These are phyloP conservation scores for Fusarium tupiense DNA, from an alignment of 2,329 filamentous ascomycete genomes.

Conservation along the genomic window DNA sequence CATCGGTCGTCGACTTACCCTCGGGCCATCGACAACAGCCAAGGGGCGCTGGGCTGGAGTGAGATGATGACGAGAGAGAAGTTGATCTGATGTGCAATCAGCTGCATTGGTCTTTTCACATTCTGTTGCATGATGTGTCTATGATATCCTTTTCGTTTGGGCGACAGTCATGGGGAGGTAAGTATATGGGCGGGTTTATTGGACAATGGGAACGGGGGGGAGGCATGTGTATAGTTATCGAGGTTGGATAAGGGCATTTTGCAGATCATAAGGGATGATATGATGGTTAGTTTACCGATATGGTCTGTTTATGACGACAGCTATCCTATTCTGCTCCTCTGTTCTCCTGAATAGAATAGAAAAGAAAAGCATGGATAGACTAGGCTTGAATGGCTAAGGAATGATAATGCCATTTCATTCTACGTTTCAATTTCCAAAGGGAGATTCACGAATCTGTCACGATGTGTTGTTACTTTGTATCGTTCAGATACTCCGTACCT, in stretches of 20 bases:
- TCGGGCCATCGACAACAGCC: slow-evolving; percentile 55
- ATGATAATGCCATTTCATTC: slow-evolving; percentile 1
- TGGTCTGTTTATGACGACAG: slow-evolving; percentile 11
- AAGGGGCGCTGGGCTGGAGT: slow-evolving; percentile 59
- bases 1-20: slow-evolving; percentile 83
- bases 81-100: not conserved
- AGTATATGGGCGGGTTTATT: not conserved
- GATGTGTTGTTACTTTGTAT: not conserved
- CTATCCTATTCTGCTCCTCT: not conserved
- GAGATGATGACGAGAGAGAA: slow-evolving; percentile 39
- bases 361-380: not conserved
- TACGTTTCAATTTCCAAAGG: not conserved
- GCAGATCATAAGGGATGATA: not conserved
- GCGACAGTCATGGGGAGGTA: not conserved
- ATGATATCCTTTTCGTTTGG: slow-evolving; percentile 5
- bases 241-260: slow-evolving; percentile 18
- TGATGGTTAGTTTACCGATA: not conserved
- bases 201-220: not conserved
- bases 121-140: slow-evolving; percentile 9
- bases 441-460: not conserved
- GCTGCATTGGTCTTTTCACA: not conserved
- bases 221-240: not conserved
- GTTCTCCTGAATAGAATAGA: not conserved
- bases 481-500: not conserved
- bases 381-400: not conserved